Conservation (phyloP, 192 early-diverging fungal genomes). For the Coemansia furcata region DNA sequence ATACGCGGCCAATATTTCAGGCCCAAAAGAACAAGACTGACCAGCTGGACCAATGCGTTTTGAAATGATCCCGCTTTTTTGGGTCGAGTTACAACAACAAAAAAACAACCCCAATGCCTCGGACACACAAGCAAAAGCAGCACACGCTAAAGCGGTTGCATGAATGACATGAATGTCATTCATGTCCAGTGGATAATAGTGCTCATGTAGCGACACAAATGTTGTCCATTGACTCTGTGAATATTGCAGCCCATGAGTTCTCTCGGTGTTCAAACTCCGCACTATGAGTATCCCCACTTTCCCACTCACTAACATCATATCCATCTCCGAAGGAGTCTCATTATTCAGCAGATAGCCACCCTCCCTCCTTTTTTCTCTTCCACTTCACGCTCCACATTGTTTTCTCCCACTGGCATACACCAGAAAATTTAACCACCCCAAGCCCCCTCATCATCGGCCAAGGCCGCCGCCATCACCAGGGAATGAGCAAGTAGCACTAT, state of each 20-base stretch:
- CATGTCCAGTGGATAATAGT: not conserved
- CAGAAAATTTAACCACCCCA: not conserved
- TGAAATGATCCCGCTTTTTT: not conserved
- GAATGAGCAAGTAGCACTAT: not conserved
- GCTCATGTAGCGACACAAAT: not conserved
- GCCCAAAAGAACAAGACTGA: not conserved
- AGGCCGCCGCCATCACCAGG: not conserved
- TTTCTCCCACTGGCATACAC: not conserved
- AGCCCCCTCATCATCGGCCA: not conserved
- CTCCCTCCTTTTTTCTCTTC: not conserved
- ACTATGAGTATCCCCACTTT: not conserved
- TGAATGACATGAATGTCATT: not conserved
- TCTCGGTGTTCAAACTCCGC: not conserved
- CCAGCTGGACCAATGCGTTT: not conserved
- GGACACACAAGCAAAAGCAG: not conserved
- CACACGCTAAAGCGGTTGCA: not conserved
- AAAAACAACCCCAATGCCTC: not conserved
- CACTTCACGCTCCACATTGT: not conserved
- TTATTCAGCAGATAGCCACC: not conserved
- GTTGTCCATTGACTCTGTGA: not conserved
- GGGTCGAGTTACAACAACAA: not conserved
- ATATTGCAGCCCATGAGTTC: not conserved
- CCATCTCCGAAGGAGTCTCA: not conserved
- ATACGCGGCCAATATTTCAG: not conserved
- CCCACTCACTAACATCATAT: not conserved